Evolutionary conservation across 2,329 filamentous ascomycete species (phyloP).

Genomic region (Penicillium hesseltinei): DNA sequence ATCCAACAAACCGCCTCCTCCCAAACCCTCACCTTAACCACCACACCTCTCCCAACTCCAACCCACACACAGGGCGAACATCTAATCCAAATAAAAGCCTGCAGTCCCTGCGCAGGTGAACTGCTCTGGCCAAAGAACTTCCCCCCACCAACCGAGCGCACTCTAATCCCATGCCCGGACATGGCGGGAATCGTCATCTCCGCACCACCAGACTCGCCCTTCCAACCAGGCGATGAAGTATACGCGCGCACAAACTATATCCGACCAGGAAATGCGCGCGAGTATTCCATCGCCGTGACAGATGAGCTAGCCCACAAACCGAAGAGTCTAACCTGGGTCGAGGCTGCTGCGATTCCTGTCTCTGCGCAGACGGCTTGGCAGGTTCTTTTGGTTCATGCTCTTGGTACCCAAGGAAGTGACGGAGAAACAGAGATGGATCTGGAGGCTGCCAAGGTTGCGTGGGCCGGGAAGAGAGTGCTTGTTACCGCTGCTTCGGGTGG

Average conservation of each 20-base stretch:
- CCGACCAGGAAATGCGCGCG: conserved; percentile 39
- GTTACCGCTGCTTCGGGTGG: conserved; percentile 48
- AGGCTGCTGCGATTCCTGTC: conserved; percentile 42
- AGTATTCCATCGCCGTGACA: conserved; percentile 37
- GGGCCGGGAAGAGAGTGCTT: conserved; percentile 41
- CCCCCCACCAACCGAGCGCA: conserved; percentile 19
- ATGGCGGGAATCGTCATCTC: conserved; percentile 42
- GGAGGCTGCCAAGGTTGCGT: background rate
- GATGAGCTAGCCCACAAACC: conserved; percentile 41
- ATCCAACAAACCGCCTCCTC: conserved; percentile 1
- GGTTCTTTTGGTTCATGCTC: conserved; percentile 42
- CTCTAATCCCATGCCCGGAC: conserved; percentile 44
- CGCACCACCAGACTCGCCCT: conserved; percentile 32
- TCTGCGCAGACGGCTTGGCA: conserved; percentile 47
- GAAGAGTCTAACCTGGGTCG: conserved; percentile 34
- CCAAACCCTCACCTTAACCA: background rate
- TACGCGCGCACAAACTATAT: conserved; percentile 39
- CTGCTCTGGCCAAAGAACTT: conserved; percentile 44
- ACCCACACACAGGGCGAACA: conserved; percentile 30
- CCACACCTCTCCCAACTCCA: background rate
- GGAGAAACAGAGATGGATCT: conserved; percentile 14
- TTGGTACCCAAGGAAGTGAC: conserved; percentile 13
- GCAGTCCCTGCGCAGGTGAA: conserved; percentile 44
- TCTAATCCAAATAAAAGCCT: conserved; percentile 42
- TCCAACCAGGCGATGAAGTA: conserved; percentile 41